Evolutionary conservation across 306 rosid genomes (phyloP).

Genomic region (Neltuma alba): DNA sequence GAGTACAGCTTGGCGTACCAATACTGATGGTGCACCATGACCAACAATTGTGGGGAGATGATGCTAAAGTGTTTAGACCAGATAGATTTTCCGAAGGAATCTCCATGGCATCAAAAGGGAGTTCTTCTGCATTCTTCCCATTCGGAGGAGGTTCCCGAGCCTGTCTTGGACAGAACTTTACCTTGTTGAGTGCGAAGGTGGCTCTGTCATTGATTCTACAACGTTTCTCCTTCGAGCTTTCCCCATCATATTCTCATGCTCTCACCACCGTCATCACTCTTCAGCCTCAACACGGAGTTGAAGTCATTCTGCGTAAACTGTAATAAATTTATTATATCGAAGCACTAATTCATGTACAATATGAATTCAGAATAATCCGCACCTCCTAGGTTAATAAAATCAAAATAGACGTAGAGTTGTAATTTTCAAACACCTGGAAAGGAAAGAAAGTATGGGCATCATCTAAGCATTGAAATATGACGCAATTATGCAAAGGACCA

Average conservation of each 20-base stretch:
- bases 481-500: too few species aligned
- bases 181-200: constrained; percentile 48
- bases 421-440: too few species aligned
- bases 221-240: constrained; percentile 49
- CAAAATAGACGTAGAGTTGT: too few species aligned
- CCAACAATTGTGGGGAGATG: constrained; percentile 43
- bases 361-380: too few species aligned
- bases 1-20: constrained; percentile 23
- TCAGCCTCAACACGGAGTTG: constrained; percentile 49
- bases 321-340: not conserved
- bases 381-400: too few species aligned
- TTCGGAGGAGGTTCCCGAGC: constrained; percentile 50
- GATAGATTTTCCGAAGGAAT: constrained; percentile 56
- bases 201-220: constrained; percentile 48
- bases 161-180: constrained; percentile 48
- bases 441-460: too few species aligned
- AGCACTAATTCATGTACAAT: too few species aligned
- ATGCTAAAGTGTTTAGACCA: constrained; percentile 48
- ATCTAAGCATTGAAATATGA: too few species aligned
- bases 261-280: not conserved
- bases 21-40: constrained; percentile 42
- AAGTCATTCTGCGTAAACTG: not conserved
- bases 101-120: constrained; percentile 37
- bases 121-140: constrained; percentile 33
- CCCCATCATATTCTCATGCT: constrained; percentile 46